Evolutionary conservation across 129 eudicot species (phyloP).

Genomic region (Cynara cardunculus): DNA sequence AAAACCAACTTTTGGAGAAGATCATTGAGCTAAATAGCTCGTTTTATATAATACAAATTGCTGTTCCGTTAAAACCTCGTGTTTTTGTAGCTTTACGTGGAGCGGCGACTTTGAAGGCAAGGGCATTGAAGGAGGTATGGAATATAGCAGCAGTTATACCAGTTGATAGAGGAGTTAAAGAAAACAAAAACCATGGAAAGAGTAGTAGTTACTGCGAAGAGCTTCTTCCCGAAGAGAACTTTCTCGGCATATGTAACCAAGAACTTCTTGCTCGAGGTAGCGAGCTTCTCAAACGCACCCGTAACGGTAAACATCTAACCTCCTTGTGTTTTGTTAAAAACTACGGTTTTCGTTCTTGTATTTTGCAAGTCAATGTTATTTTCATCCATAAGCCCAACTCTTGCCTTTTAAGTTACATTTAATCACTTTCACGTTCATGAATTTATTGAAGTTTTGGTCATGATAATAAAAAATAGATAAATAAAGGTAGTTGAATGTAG

Average conservation of each 20-base stretch:
- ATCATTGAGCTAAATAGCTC: neutral
- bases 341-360: too few relatives aligned
- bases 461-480: too few relatives aligned
- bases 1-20: too few relatives aligned
- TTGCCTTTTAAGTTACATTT: too few relatives aligned
- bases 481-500: too few relatives aligned
- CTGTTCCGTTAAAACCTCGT: neutral
- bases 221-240: slow-evolving; percentile 68
- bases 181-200: slow-evolving; percentile 29
- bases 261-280: slow-evolving; percentile 87
- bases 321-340: too few relatives aligned
- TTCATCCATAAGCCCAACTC: too few relatives aligned
- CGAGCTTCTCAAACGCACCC: slow-evolving; percentile 94
- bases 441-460: too few relatives aligned
- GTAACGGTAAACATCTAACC: slow-evolving; percentile 53
- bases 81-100: slow-evolving; percentile 71
- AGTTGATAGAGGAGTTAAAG: slow-evolving; percentile 67
- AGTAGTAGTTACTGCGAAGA: slow-evolving; percentile 46
- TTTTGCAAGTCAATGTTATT: too few relatives aligned
- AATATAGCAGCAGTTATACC: slow-evolving; percentile 89
- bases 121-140: slow-evolving; percentile 93
- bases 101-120: slow-evolving; percentile 95
- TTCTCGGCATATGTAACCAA: slow-evolving; percentile 72
- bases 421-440: too few relatives aligned
- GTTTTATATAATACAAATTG: neutral